Evolutionary conservation across 352 stramenopile genomes (phyloP), one percentile per base, ranked within the genome.

Genomic region (Phytophthora syringae): DNA sequence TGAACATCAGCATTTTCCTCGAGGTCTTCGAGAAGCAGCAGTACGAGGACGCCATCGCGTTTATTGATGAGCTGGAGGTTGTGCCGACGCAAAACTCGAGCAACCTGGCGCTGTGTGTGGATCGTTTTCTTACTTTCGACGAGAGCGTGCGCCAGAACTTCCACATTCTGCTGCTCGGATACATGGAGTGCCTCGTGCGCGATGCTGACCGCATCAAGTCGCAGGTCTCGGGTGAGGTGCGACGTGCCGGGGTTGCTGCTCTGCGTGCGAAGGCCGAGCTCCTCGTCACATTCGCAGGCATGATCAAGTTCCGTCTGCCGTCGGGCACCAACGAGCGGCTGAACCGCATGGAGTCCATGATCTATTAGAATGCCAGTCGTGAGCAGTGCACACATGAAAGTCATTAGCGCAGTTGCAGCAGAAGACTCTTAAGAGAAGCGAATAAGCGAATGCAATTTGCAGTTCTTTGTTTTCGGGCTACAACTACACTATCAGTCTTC

Each of bases 321-420:
- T 74, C 85, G 9, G 88, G 86, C 34, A 93, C 85, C 13, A 93
- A 93, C 62, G 88, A 94, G 60, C 82, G 86, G 25, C 66, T 96
- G 37, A 92, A 93, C 70, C 88, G 86, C 62, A 90, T 96, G 84
- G 88, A 96, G 55, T 74, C 78, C 59, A 95, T 95, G 86, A 95
- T 95, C 74, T 91, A 90, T 77, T 94, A 88, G 61, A 64, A 55
- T 34, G 27, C 24, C 40, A 40, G 39, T 55, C 24, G 36, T 24
- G 15, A 34, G 30, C 5, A 25, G 15, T 24, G 5, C 21, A 20
- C 16, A 20, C 16, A 43, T n/a, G 15, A 56, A 66, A 67, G 6
- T 22, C 25, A 45, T 52, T 50, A 39, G 10, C 25, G 24, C 37
- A 40, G 16, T 22, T 13, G 37, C n/a, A n/a, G 39, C n/a, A n/a